A percentile compares a stretch with the other conserved stretches of the same genome.
Conservation (phyloP, 768 basidiomycete species). For the Sporobolomyces roseus region DNA sequence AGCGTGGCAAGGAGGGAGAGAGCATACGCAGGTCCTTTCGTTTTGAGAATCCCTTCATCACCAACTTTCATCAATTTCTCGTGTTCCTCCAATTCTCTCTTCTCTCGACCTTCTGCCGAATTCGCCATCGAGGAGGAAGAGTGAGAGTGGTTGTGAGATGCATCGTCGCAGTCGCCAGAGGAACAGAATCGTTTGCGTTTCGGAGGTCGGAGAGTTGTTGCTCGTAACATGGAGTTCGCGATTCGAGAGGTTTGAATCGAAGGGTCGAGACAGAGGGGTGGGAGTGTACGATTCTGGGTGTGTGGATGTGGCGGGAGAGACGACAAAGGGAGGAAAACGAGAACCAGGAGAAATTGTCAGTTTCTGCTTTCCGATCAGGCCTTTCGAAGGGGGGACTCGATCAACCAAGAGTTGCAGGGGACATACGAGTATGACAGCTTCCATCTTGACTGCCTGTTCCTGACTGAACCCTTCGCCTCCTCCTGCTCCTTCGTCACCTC, state of each 20-base stretch:
- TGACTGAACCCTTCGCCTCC: constrained; percentile 46
- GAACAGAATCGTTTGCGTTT: constrained; percentile 40
- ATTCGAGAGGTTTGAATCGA: constrained; percentile 42
- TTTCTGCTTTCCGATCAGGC: too few relatives aligned
- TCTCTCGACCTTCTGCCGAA: constrained; percentile 2
- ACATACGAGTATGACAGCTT: constrained; percentile 51
- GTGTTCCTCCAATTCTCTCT: not conserved
- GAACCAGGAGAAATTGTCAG: too few relatives aligned
- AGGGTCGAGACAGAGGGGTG: constrained; percentile 39
- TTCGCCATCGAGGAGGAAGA: too few relatives aligned
- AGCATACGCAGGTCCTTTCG: constrained; percentile 30
- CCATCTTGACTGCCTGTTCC: constrained; percentile 49
- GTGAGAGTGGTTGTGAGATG: constrained; percentile 3
- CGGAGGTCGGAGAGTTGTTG: constrained; percentile 48
- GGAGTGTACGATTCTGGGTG: constrained; percentile 36
- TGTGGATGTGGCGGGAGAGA: too few relatives aligned
- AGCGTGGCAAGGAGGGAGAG: not conserved
- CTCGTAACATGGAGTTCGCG: constrained; percentile 50
- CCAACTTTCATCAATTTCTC: constrained; percentile 40
- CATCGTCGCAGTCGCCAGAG: constrained; percentile 26
- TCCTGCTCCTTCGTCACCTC: constrained; percentile 12
- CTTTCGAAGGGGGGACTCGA: too few relatives aligned
- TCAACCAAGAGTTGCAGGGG: too few relatives aligned
- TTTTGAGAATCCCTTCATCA: constrained; percentile 34
- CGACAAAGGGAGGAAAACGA: too few relatives aligned